A percentile compares a stretch with the other conserved stretches of the same genome.
Evolutionary conservation across 108 stramenopile genomes (phyloP).

Genomic region (Epithemia pelagica): DNA sequence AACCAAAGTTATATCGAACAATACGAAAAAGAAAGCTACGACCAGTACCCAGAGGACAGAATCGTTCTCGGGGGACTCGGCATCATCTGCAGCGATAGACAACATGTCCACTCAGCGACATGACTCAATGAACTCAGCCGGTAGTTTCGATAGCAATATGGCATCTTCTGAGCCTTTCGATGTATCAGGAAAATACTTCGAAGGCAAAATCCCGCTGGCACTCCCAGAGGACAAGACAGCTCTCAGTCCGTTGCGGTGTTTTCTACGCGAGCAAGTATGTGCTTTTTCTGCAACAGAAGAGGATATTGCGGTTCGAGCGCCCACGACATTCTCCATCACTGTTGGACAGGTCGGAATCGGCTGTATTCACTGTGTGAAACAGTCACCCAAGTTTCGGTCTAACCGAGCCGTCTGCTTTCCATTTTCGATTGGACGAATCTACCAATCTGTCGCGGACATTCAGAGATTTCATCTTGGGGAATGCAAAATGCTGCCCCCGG

Average conservation of each 20-base stretch:
- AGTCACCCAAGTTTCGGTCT: constrained; percentile 64
- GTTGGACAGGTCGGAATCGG: constrained; percentile 31
- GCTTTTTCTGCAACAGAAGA: constrained; percentile 77
- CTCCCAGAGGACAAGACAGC: constrained; percentile 61
- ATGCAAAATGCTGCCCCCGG: constrained; percentile 71
- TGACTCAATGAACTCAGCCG: constrained; percentile 19
- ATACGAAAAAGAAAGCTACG: constrained; percentile 3
- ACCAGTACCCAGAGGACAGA: constrained; percentile 2
- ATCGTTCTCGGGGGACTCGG: background rate
- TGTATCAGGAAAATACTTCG: constrained; percentile 24
- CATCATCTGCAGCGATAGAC: constrained; percentile 1
- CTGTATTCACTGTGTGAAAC: constrained; percentile 41
- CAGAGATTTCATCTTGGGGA: constrained; percentile 83
- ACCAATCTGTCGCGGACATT: constrained; percentile 86
- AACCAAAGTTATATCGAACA: background rate
- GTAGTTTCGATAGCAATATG: constrained; percentile 9
- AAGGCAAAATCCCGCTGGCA: constrained; percentile 51
- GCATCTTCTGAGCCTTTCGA: constrained; percentile 2
- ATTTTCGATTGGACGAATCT: constrained; percentile 79
- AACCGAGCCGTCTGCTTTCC: constrained; percentile 88
- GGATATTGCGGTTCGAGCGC: constrained; percentile 82
- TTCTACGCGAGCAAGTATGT: constrained; percentile 77
- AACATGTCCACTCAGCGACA: constrained; percentile 16
- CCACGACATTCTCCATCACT: constrained; percentile 79
- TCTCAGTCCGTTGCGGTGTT: constrained; percentile 79